Evolutionary conservation across 768 basidiomycete genomes (phyloP).

Genomic region (Rhizopogon vulgaris): DNA sequence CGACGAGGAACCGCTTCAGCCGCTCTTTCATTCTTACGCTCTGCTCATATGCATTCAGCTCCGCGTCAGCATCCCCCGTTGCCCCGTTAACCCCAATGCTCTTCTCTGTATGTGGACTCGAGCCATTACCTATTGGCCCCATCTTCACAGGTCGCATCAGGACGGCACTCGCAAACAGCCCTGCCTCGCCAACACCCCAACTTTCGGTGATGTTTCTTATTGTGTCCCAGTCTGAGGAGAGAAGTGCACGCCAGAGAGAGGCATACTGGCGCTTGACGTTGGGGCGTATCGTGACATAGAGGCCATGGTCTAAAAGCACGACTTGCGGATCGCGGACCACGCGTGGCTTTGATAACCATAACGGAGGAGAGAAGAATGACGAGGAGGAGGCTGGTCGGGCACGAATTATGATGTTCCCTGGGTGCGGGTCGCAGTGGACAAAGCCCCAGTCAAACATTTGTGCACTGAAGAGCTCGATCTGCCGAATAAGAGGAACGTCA

Average conservation of each 20-base stretch:
- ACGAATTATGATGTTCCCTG: conserved; percentile 74
- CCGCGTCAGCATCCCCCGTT: conserved; percentile 6
- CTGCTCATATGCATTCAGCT: conserved; percentile 59
- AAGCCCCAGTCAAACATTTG: conserved; percentile 92
- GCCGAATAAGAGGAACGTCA: neutral
- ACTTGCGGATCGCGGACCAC: conserved; percentile 47
- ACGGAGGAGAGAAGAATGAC: neutral
- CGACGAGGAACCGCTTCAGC: conserved; percentile 58
- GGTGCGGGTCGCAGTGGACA: conserved; percentile 76
- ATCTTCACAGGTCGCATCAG: conserved; percentile 55
- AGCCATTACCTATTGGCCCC: conserved; percentile 17
- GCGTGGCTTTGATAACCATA: conserved; percentile 28
- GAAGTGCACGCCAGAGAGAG: conserved; percentile 63
- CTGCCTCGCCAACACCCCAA: conserved; percentile 71
- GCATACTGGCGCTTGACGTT: conserved; percentile 74
- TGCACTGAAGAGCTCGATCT: conserved; percentile 73
- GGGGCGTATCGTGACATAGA: conserved; percentile 71
- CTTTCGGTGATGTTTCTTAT: conserved; percentile 44
- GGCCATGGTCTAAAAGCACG: conserved; percentile 87
- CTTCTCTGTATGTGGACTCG: neutral
- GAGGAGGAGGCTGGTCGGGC: conserved; percentile 25
- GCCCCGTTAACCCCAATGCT: neutral
- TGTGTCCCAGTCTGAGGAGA: conserved; percentile 47
- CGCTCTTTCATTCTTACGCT: conserved; percentile 64
- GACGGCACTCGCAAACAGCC: conserved; percentile 68